phyloP scores from a whole-genome alignment of 441 rosid species.

The Populus hybrid region DNA sequence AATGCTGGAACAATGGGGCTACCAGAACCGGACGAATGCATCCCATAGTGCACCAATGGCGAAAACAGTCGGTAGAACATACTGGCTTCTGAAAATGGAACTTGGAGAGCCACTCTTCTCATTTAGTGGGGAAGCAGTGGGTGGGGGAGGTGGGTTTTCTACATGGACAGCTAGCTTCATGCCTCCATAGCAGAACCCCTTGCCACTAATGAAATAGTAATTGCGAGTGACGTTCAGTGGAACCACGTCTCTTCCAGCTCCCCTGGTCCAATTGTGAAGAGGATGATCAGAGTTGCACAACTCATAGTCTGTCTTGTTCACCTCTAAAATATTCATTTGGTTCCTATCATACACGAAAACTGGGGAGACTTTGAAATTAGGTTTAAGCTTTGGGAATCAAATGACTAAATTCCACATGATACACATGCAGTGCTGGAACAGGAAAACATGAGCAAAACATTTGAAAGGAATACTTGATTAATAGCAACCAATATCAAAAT shows the following conservation, averaged over 20 bases:
- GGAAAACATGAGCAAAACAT: neutral
- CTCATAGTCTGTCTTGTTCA: constrained; percentile 74
- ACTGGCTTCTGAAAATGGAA: constrained; percentile 27
- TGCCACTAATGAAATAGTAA: constrained; percentile 80
- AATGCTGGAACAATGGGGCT: constrained; percentile 3
- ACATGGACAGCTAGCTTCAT: constrained; percentile 68
- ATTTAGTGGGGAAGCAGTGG: constrained; percentile 39
- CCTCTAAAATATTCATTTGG: constrained; percentile 81
- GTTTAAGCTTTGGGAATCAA: neutral
- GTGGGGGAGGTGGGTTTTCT: constrained; percentile 72
- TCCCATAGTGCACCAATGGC: constrained; percentile 56
- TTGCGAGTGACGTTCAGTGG: constrained; percentile 72
- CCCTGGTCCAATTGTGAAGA: constrained; percentile 72
- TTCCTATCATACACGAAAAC: constrained; percentile 90
- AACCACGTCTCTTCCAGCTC: constrained; percentile 89
- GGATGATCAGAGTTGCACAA: constrained; percentile 65
- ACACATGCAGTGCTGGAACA: neutral
- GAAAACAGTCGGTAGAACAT: constrained; percentile 44
- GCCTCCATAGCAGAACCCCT: constrained; percentile 81
- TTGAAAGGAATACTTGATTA: neutral
- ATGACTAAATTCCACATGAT: neutral
- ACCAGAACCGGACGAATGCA: constrained; percentile 42
- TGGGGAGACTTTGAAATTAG: constrained; percentile 29
- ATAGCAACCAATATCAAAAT: neutral
- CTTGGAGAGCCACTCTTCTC: constrained; percentile 35